phyloP scores from a whole-genome alignment of 495 filamentous ascomycete species.

The Penicillium desertorum region DNA sequence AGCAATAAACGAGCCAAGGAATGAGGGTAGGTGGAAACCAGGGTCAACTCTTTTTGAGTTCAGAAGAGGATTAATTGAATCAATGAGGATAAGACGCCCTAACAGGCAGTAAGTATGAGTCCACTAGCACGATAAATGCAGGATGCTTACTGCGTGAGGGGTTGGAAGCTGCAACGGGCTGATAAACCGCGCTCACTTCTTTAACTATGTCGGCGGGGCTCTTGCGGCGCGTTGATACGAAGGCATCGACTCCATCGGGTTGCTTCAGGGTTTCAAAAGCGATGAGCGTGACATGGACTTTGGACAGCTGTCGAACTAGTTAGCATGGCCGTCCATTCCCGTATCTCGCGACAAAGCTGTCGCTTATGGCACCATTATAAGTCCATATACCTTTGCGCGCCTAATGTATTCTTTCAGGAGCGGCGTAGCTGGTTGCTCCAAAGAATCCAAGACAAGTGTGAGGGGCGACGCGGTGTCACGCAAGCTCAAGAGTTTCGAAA shows the following conservation, averaged over 20 bases:
- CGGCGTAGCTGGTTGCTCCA: constrained; percentile 77
- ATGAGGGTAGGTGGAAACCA: constrained; percentile 38
- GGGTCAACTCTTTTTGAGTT: constrained; percentile 29
- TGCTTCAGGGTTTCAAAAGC: constrained; percentile 72
- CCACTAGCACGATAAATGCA: neutral
- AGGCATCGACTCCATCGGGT: constrained; percentile 54
- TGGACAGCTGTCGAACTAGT: constrained; percentile 43
- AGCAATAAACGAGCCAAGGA: constrained; percentile 39
- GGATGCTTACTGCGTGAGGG: constrained; percentile 35
- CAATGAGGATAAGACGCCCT: constrained; percentile 49
- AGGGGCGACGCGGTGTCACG: constrained; percentile 81
- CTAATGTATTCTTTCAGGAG: constrained; percentile 71
- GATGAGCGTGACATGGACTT: constrained; percentile 67
- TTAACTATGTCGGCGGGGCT: constrained; percentile 58
- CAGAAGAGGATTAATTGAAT: constrained; percentile 45
- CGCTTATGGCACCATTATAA: neutral
- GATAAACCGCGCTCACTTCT: constrained; percentile 39
- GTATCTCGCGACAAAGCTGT: neutral
- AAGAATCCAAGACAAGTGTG: constrained; percentile 77
- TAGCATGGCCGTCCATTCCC: constrained; percentile 11
- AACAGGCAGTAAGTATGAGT: constrained; percentile 1
- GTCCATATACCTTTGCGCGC: constrained; percentile 63
- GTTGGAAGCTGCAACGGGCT: constrained; percentile 28
- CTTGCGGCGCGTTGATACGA: constrained; percentile 64
- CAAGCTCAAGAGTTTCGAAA: constrained; percentile 77